Percentiles rank a stretch among this genome's conserved stretches.
Evolutionary conservation across 805 yeast species (phyloP).

Genomic region (Starmerella asiatica): DNA sequence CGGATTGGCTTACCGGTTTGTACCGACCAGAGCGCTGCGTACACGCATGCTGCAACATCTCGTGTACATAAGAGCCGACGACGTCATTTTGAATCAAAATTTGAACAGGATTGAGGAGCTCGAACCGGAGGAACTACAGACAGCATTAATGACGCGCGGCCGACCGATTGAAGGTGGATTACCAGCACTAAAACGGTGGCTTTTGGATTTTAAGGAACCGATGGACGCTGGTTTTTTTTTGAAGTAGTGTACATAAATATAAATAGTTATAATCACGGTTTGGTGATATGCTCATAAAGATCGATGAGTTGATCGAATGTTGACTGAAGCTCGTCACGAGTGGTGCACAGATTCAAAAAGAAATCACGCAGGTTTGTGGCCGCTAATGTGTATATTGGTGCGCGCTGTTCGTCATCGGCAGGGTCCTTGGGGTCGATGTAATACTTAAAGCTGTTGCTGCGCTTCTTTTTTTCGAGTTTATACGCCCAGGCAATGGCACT

Average conservation of each 20-base stretch:
- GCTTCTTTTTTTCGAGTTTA: no score
- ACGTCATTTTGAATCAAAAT: constrained; percentile 12
- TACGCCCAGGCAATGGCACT: no score
- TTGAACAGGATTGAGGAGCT: constrained; percentile 7
- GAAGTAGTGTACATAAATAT: not conserved
- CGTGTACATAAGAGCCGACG: constrained; percentile 18
- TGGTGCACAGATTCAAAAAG: no score
- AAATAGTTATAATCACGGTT: no score
- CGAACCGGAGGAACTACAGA: constrained; percentile 10
- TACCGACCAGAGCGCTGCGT: constrained; percentile 11
- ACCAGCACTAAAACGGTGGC: constrained; percentile 13
- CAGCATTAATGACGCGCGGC: constrained; percentile 18
- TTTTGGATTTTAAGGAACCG: constrained; percentile 19
- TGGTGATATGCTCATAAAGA: no score
- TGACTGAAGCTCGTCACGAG: no score
- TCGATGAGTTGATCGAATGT: no score
- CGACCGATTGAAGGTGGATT: constrained; percentile 12
- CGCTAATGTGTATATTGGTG: no score
- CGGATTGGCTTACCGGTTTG: constrained; percentile 6
- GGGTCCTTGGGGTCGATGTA: no score
- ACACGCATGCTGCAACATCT: constrained; percentile 14
- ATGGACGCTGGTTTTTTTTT: constrained; percentile 19
- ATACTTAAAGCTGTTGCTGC: no score
- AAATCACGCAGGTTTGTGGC: no score
- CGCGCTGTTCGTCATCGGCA: no score